Evolutionary conservation across 2,329 filamentous ascomycete species (phyloP).

Genomic region (Lithohypha guttulata): DNA sequence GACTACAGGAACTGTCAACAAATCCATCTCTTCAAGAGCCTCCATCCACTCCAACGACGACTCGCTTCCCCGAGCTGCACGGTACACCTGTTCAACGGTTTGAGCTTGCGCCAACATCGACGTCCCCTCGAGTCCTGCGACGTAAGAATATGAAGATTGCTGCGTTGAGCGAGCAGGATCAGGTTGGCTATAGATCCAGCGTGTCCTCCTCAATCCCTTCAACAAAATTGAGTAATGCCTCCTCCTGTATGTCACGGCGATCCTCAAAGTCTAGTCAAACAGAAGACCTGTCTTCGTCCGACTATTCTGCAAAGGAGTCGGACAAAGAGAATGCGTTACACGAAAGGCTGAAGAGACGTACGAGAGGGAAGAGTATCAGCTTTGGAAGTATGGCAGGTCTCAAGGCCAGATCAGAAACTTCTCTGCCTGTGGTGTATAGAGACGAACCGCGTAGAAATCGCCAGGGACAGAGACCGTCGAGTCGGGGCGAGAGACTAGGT

Average conservation of each 20-base stretch:
- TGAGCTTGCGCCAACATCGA: neutral
- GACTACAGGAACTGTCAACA: too few relatives aligned
- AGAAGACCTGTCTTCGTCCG: constrained; percentile 4
- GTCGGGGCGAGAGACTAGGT: constrained; percentile 6
- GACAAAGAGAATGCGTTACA: constrained; percentile 7
- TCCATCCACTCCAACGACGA: neutral
- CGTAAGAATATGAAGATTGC: neutral
- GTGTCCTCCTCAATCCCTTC: constrained; percentile 3
- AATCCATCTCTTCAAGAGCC: too few relatives aligned
- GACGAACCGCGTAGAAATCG: neutral
- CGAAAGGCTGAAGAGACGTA: constrained; percentile 3
- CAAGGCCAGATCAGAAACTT: too few relatives aligned
- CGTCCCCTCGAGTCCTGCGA: neutral
- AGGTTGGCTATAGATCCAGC: constrained; percentile 1
- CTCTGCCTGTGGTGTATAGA: too few relatives aligned
- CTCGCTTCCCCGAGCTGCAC: neutral
- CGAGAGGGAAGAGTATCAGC: constrained; percentile 1
- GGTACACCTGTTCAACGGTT: neutral
- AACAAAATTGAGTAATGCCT: constrained; percentile 6
- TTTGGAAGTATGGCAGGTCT: neutral
- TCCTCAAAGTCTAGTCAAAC: constrained; percentile 4
- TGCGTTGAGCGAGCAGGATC: neutral
- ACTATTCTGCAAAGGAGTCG: constrained; percentile 3
- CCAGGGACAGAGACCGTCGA: neutral
- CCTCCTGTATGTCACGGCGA: neutral